Base-by-base conservation (phyloP, 768 basidiomycete species). In the Russula olivacea region DNA sequence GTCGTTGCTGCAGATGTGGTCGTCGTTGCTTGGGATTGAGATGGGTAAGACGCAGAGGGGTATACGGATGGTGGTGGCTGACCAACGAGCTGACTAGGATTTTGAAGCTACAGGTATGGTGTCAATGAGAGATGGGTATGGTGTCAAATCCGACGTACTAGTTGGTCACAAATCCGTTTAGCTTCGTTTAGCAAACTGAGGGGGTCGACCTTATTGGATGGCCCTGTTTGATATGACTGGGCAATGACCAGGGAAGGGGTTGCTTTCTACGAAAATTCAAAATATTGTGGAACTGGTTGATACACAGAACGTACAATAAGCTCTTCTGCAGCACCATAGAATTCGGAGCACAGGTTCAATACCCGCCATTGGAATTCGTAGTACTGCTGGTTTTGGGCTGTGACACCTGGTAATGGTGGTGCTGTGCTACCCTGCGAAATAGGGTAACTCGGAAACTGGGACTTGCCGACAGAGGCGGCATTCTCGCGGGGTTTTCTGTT, bases 351-450 rank as follows among this genome's bases (percentile, higher is more conserved):
- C 45, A 92, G 76, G 69, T 89, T 89, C 61, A 91, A 72, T 45
- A 90, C 83, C 58, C 88, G 83, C 89, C 89, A 91, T 71, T 91
- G 89, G 69, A 91, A 91, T 70, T 91, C 88, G 72, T 89, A 89
- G 72, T 89, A 91, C 69, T 85, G 84, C 65, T 89, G 86, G 71
- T 88, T 88, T 66, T 86, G 83, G 3, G 84, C 76, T 61, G 81
- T 82, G 28, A 85, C 76, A 50, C 78, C 78, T n/a, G 75, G 69
- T 28, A 69, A 59, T 41, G 66, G 67, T 7, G 71, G 71, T 11
- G 69, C 70, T 14, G n/a, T n/a, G n/a, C 81, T 52, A 38, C 50
- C 59, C 25, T 66, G 67, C 6, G 65, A 63, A 9, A 59, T 59
- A 19, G 67, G 54, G 36, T 66, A 68, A 21, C 58, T 68, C 45